Percentiles rank a stretch among this genome's conserved stretches.
phyloP scores from a whole-genome alignment of 108 stramenopile genomes.

The Fragilaria radians region DNA sequence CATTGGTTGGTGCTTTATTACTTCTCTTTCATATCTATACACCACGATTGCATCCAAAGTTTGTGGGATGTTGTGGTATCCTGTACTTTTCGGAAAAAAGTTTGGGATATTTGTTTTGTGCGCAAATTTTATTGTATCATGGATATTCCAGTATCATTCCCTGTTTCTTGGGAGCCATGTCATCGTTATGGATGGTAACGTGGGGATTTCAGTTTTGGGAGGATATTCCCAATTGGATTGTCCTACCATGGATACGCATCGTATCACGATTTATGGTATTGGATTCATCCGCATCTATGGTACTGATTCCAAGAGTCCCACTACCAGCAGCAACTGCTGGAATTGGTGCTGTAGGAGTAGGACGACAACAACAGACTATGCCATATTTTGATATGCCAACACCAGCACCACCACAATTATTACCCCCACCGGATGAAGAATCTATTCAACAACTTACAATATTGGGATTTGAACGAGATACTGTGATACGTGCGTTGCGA shows the following conservation, averaged over 20 bases:
- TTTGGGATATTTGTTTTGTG: slow-evolving; percentile 38
- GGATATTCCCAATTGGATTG: slow-evolving; percentile 24
- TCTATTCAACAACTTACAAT: slow-evolving; percentile 65
- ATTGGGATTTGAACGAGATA: slow-evolving; percentile 79
- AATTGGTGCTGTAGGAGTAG: slow-evolving; percentile 5
- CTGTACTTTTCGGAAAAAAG: slow-evolving; percentile 66
- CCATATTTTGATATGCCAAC: slow-evolving; percentile 20
- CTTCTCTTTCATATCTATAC: slow-evolving; percentile 47
- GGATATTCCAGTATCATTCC: slow-evolving; percentile 26
- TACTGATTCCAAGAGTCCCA: background rate
- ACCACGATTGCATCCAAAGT: slow-evolving; percentile 66
- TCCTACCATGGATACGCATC: slow-evolving; percentile 1
- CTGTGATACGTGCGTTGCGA: slow-evolving; percentile 63
- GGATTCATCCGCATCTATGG: slow-evolving; percentile 1
- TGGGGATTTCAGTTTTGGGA: slow-evolving; percentile 5
- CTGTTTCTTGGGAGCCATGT: slow-evolving; percentile 18
- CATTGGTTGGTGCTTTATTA: slow-evolving; percentile 47
- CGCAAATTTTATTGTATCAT: slow-evolving; percentile 28
- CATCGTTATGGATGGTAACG: slow-evolving; percentile 17
- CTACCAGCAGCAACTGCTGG: background rate
- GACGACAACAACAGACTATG: slow-evolving; percentile 10
- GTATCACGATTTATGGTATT: slow-evolving; percentile 21
- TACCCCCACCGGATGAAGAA: slow-evolving; percentile 41
- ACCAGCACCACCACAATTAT: background rate
- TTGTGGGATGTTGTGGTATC: slow-evolving; percentile 49